These are phyloP conservation scores for Casuarina cunninghamiana DNA, from an alignment of 306 rosid genomes.

Conservation along the genomic window DNA sequence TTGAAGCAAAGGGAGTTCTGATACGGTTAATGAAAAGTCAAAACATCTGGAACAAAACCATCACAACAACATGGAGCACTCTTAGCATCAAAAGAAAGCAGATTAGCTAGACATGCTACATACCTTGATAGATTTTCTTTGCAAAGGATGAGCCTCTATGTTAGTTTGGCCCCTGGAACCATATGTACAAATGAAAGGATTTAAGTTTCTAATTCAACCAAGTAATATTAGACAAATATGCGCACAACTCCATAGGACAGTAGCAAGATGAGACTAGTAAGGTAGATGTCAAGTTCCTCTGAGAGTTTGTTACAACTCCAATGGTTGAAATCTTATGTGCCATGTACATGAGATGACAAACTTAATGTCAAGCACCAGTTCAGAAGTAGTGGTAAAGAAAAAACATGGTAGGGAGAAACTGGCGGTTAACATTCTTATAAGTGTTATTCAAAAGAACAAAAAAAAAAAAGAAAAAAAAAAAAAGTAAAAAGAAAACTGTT, in stretches of 20 bases:
- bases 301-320: not conserved
- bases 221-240: not conserved
- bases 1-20: not conserved
- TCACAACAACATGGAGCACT: not conserved
- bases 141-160: constrained; percentile 36
- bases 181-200: constrained; percentile 25
- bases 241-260: not conserved
- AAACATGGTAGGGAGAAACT: not conserved
- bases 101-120: constrained; percentile 6
- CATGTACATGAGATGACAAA: not conserved
- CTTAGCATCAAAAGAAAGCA: not conserved
- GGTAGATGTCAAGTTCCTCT: not conserved
- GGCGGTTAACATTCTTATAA: not conserved
- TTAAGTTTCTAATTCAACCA: constrained; percentile 14
- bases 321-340: not conserved
- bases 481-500: too few species aligned
- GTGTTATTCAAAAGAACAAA: not conserved
- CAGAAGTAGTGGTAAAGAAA: not conserved
- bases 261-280: not conserved
- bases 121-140: constrained; percentile 62
- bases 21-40: not conserved
- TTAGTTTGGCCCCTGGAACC: constrained; percentile 56
- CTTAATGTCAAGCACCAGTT: not conserved
- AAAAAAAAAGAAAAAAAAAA: too few species aligned
- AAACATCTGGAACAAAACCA: not conserved